Base-by-base conservation (phyloP, 2,329 filamentous ascomycete genomes). In the Podosphaera aphanis region DNA sequence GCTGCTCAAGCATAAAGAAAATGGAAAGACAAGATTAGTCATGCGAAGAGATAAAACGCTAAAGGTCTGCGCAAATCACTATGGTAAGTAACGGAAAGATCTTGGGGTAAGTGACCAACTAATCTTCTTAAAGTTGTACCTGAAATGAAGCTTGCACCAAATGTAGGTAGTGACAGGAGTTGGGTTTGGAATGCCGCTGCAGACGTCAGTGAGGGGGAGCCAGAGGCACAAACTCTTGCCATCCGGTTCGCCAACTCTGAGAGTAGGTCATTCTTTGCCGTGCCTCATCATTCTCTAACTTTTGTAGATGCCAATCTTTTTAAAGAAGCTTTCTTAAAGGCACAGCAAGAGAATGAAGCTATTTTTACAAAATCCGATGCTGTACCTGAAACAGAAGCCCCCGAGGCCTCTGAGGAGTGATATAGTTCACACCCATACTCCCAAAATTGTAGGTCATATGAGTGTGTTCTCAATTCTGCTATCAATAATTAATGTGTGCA, bases 11-110 rank as follows among this genome's bases (percentile, higher is more conserved):
- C 90, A 98, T 73, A 90, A 85, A 74, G 86, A 94, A 71, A 94
- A 93, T 64, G 77, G 81, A 66, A 95, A 95, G 79, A 93, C 86
- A 49, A 78, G 90, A 57, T 71, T 98, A 58, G 90, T 98, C 57
- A 98, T 98, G 90, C 82, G 90, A 64, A 77, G 90, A 63, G 90
- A 98, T 72, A 95, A 95, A 83, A 98, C 90, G 50, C 77, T 95
- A 69, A 98, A 98, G 75, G 90, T 98, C 66, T 98, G 90, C 79
- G 90, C 90, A 62, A 98, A 98, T 73, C 90, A 98, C 74, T 98
- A 98, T 68, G 79, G 86, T 93, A 78, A 59, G 81, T 68, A 43
- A 44, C 44, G 36, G 11, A 42, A 16, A 13, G n/a, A 42, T n/a
- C 2, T 23, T n/a, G 20, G 10, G 16, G 10, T 44, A 44, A 16